Base-by-base conservation (phyloP, 176 grass and related monocot species). In the Areca catechu region DNA sequence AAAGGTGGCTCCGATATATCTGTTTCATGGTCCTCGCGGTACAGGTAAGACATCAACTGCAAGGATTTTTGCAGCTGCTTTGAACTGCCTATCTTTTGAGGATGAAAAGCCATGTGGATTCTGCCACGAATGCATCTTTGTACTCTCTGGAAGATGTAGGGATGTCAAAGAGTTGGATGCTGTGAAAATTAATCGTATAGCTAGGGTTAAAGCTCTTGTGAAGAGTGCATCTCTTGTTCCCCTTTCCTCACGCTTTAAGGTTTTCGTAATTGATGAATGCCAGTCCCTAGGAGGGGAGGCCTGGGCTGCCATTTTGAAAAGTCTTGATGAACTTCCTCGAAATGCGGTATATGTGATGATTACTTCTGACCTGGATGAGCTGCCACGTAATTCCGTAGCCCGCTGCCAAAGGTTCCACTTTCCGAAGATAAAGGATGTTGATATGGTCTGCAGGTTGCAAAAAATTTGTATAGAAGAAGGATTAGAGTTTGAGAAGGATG, bases 361-460 rank as follows among this genome's bases (percentile, higher is more conserved):
- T 65, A 91, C 93, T 60, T 81, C 83, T 70, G 83, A 97, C 60
- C 67, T 92, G 51, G 84, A 91, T 63, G 65, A 68, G 16, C 53
- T 91, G 47, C 78, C 93, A 24, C 79, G 77, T 18, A 88, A 73
- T 54, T 85, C 78, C 21, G 57, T 97, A 50, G 85, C 86, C 43
- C 78, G 73, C 43, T 97, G 93, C 76, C 93, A 92, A 75, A 97
- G 90, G 54, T 91, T 85, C 23, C 83, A 97, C 69, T 97, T 97
- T 69, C 93, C 93, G 2, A 97, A 97, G 64, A 85, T 97, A 82
- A 97, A 85, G 58, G 80, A 79, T 50, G 69, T 74, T 43, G 87
- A 97, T 71, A 72, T 91, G 57, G 70, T 88, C 56, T 69, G 63
- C 68, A 91, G 69, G 63, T 61, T 97, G 78, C 74, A 97, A 66